Evolutionary conservation across 192 early-diverging fungal species (phyloP).

Genomic region (Coemansia sp.): DNA sequence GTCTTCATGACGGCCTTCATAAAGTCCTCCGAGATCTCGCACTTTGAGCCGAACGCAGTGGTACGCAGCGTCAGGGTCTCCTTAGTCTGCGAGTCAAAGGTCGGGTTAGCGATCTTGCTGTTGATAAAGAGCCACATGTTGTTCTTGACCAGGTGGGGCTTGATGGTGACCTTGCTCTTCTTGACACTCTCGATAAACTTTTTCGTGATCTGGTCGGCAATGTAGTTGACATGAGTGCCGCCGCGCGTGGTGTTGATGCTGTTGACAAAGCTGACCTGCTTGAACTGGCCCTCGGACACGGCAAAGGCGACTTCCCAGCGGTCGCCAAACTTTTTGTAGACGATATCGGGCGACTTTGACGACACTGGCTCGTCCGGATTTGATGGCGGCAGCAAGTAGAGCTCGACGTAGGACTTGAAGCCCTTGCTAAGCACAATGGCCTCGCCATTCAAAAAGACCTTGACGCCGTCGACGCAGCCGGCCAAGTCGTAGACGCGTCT

Average conservation of each 20-base stretch:
- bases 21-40: constrained; percentile 75
- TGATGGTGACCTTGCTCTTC: constrained; percentile 73
- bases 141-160: constrained; percentile 83
- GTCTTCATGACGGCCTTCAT: constrained; percentile 79
- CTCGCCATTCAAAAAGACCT: constrained; percentile 85
- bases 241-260: constrained; percentile 94
- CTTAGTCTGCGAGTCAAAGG: constrained; percentile 98
- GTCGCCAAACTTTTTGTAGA: constrained; percentile 77
- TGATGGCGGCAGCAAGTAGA: constrained; percentile 63
- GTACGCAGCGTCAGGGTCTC: constrained; percentile 86
- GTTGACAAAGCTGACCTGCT: constrained; percentile 97
- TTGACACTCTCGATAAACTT: constrained; percentile 70
- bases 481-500: constrained; percentile 96
- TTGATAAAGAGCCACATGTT: constrained; percentile 97
- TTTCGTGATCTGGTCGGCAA: constrained; percentile 79
- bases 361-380: constrained; percentile 21
- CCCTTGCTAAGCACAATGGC: constrained; percentile 75
- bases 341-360: constrained; percentile 50
- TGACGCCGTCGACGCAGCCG: constrained; percentile 80
- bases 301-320: constrained; percentile 96
- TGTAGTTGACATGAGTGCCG: constrained; percentile 86
- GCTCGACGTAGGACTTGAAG: constrained; percentile 89
- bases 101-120: constrained; percentile 88
- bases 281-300: constrained; percentile 93
- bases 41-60: constrained; percentile 81